A percentile compares a stretch with the other conserved stretches of the same genome.
These are phyloP conservation scores for Tephrocybe sp. DNA, from an alignment of 768 basidiomycete species.

Conservation along the genomic window DNA sequence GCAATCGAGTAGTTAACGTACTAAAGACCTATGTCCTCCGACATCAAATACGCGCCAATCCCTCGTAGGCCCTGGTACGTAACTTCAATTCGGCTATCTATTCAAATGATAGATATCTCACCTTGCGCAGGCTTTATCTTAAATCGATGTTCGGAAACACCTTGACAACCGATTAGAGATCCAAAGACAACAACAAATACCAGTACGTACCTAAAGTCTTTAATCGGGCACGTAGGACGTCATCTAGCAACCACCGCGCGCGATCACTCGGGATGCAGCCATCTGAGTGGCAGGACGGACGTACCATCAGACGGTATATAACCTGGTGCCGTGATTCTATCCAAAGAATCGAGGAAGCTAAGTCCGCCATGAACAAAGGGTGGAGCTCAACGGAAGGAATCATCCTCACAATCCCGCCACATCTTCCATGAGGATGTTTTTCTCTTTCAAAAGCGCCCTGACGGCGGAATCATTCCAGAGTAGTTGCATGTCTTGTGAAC, in stretches of 20 bases:
- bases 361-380: slow-evolving; percentile 18
- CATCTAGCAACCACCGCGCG: slow-evolving; percentile 43
- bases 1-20: slow-evolving; percentile 31
- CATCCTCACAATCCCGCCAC: slow-evolving; percentile 67
- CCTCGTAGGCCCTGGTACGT: slow-evolving; percentile 22
- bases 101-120: slow-evolving; percentile 20
- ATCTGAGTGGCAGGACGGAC: slow-evolving; percentile 3
- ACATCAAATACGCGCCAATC: slow-evolving; percentile 51
- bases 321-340: slow-evolving; percentile 56
- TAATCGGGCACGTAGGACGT: slow-evolving; percentile 67
- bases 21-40: slow-evolving; percentile 66
- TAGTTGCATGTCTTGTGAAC: slow-evolving; percentile 59
- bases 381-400: slow-evolving; percentile 3
- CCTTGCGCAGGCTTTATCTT: slow-evolving; percentile 43
- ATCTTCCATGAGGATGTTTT: slow-evolving; percentile 62
- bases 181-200: not conserved
- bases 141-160: slow-evolving; percentile 71
- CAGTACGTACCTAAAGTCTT: slow-evolving; percentile 46
- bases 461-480: slow-evolving; percentile 64
- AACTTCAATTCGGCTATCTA: not conserved
- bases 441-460: slow-evolving; percentile 45
- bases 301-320: slow-evolving; percentile 69
- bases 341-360: slow-evolving; percentile 70
- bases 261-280: not conserved
- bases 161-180: slow-evolving; percentile 23